These are phyloP conservation scores for Lippia alba DNA, from an alignment of 305 asterid species.

Conservation along the genomic window DNA sequence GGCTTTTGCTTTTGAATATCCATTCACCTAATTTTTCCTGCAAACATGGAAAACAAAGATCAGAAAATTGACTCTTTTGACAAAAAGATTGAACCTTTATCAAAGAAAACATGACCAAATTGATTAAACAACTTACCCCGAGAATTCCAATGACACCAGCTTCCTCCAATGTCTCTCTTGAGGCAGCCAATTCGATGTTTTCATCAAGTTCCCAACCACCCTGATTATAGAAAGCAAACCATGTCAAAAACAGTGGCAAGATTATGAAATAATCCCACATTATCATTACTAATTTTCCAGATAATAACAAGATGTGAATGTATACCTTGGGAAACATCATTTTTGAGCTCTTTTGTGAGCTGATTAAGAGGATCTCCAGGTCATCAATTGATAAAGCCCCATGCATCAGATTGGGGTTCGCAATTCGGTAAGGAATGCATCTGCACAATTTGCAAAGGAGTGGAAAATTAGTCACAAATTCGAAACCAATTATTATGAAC, in stretches of 20 bases:
- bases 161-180: conserved; percentile 88
- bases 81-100: conserved; percentile 9
- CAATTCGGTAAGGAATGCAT: conserved; percentile 79
- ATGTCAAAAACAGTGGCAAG: conserved; percentile 25
- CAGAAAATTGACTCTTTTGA: conserved; percentile 21
- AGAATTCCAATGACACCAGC: conserved; percentile 82
- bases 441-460: conserved; percentile 51
- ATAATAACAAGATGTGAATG: background rate
- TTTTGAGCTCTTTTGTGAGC: conserved; percentile 75
- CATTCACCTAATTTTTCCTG: conserved; percentile 84
- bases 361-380: conserved; percentile 75
- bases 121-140: conserved; percentile 47
- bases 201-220: conserved; percentile 99
- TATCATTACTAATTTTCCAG: background rate
- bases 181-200: conserved; percentile 78
- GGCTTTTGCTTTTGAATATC: conserved; percentile 95
- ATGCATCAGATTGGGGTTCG: conserved; percentile 39
- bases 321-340: conserved; percentile 89
- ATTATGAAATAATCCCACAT: conserved; percentile 9
- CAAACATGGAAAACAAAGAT: conserved; percentile 18
- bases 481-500: background rate
- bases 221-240: conserved; percentile 47
- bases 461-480: conserved; percentile 32
- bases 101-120: background rate
- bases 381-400: conserved; percentile 56